Percentiles rank a stretch among this genome's conserved stretches.
phyloP scores from a whole-genome alignment of 257 asterid genomes.

The Fraxinus anomala region DNA sequence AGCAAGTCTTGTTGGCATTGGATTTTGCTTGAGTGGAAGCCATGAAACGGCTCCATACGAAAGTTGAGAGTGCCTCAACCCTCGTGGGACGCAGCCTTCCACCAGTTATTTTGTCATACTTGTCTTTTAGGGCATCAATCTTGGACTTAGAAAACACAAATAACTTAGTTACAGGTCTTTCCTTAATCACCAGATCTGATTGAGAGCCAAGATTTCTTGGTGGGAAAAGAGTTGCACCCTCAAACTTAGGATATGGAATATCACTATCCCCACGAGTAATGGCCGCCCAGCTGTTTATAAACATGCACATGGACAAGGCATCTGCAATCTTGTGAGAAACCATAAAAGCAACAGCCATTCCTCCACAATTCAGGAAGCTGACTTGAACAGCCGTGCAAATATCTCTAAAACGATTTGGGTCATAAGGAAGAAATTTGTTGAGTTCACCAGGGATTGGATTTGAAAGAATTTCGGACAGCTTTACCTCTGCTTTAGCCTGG shows the following conservation, averaged over 20 bases:
- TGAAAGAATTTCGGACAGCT: slow-evolving; percentile 27
- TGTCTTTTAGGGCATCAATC: slow-evolving; percentile 32
- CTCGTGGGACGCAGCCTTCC: slow-evolving; percentile 29
- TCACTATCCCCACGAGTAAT: slow-evolving; percentile 8
- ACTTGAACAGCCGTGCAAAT: slow-evolving; percentile 34
- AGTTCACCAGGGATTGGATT: slow-evolving; percentile 34
- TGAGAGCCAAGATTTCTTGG: slow-evolving; percentile 28
- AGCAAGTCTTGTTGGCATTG: slow-evolving; percentile 28
- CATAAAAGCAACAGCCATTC: slow-evolving; percentile 39
- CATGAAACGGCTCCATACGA: slow-evolving; percentile 45
- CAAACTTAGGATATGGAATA: slow-evolving; percentile 32
- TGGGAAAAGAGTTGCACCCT: slow-evolving; percentile 43
- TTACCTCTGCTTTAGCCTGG: slow-evolving; percentile 37
- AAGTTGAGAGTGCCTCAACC: slow-evolving; percentile 47
- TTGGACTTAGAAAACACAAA: slow-evolving; percentile 40
- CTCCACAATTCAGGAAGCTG: slow-evolving; percentile 45
- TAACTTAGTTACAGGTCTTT: slow-evolving; percentile 28
- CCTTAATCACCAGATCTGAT: slow-evolving; percentile 30
- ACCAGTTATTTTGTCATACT: slow-evolving; percentile 20
- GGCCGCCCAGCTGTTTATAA: slow-evolving; percentile 44
- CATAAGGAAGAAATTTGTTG: slow-evolving; percentile 39
- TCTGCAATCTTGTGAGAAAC: slow-evolving; percentile 50
- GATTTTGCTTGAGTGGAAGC: slow-evolving; percentile 16
- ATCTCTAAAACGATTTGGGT: neutral
- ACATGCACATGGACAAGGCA: slow-evolving; percentile 29